phyloP scores from a whole-genome alignment of 805 yeast genomes.

The Ogataea parapolymorpha region DNA sequence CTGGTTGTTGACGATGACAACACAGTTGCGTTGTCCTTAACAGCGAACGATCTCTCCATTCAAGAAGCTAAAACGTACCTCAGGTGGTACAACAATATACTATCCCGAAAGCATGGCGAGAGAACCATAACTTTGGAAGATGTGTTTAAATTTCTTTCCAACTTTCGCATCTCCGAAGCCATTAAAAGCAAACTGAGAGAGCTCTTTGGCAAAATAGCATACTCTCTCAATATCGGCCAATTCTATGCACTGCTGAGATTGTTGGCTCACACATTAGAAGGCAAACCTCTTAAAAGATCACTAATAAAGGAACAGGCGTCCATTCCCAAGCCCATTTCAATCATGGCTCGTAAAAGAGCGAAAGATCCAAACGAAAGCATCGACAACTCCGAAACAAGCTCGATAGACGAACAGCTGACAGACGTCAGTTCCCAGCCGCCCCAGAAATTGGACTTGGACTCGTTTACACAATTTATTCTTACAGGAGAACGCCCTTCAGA shows the following conservation, averaged over 20 bases:
- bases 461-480: conserved; percentile 77
- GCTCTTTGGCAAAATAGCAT: conserved; percentile 51
- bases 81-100: conserved; percentile 88
- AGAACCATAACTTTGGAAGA: conserved; percentile 68
- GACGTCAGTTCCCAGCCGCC: conserved; percentile 10
- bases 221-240: conserved; percentile 78
- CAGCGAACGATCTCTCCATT: conserved; percentile 62
- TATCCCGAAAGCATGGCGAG: conserved; percentile 59
- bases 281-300: conserved; percentile 49
- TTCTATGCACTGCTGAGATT: conserved; percentile 85
- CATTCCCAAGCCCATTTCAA: conserved; percentile 77
- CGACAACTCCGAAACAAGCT: conserved; percentile 18
- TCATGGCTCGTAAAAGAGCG: conserved; percentile 57
- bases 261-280: conserved; percentile 60
- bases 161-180: conserved; percentile 60
- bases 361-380: conserved; percentile 40
- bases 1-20: conserved; percentile 34
- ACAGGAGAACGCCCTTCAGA: conserved; percentile 73
- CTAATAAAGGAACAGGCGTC: conserved; percentile 56
- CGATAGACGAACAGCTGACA: conserved; percentile 10
- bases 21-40: conserved; percentile 58
- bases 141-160: conserved; percentile 71
- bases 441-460: conserved; percentile 69
- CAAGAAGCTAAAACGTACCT: conserved; percentile 84
- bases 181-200: conserved; percentile 49